Percentiles rank a stretch among this genome's conserved stretches.
Evolutionary conservation across 768 basidiomycete species (phyloP).

Genomic region (Hebeloma cylindrosporum): DNA sequence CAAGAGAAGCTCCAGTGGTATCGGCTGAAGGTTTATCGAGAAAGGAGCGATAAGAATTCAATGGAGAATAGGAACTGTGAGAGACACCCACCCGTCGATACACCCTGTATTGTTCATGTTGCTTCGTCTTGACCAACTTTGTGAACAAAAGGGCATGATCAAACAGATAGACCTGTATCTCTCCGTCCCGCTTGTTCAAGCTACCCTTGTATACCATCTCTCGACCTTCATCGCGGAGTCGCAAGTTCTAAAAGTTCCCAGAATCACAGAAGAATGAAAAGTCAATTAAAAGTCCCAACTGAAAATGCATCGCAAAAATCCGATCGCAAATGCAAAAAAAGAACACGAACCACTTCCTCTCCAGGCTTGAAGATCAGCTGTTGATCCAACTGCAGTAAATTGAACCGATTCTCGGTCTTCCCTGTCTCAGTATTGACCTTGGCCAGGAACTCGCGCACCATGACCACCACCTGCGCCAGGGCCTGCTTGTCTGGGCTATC

Average conservation of each 20-base stretch:
- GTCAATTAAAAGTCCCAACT: not conserved
- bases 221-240: conserved; percentile 82
- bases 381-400: conserved; percentile 88
- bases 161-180: conserved; percentile 91
- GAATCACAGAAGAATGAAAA: not conserved
- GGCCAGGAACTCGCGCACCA: conserved; percentile 78
- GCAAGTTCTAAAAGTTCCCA: conserved; percentile 61
- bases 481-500: conserved; percentile 82
- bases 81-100: conserved; percentile 80
- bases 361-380: conserved; percentile 88
- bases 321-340: not conserved
- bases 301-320: not conserved
- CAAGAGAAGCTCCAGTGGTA: conserved; percentile 89
- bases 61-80: not conserved
- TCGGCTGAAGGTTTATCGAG: conserved; percentile 57
- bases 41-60: not conserved
- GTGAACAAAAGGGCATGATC: conserved; percentile 96
- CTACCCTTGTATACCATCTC: conserved; percentile 91
- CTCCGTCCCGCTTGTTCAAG: conserved; percentile 88
- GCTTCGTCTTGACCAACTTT: conserved; percentile 79
- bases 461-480: conserved; percentile 72
- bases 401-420: conserved; percentile 95
- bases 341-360: conserved; percentile 76
- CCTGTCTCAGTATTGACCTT: conserved; percentile 94
- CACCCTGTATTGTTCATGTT: conserved; percentile 89